Conservation (phyloP, 352 stramenopile genomes). For the Phytopythium montanum region DNA sequence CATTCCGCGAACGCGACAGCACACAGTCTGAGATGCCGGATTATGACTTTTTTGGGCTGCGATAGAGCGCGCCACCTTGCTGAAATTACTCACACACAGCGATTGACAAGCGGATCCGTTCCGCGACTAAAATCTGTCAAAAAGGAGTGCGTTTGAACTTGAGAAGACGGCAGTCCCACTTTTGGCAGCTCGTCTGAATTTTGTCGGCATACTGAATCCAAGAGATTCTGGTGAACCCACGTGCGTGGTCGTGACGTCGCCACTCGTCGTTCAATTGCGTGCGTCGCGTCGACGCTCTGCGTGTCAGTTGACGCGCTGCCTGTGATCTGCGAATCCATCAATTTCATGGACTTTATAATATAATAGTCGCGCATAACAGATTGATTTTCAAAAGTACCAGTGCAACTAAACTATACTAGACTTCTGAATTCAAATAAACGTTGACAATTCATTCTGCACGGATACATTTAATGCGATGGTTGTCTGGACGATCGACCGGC, state of each 20-base stretch:
- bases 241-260: not conserved
- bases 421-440: too few species aligned
- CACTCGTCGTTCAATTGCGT: not conserved
- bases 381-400: too few species aligned
- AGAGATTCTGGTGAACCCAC: not conserved
- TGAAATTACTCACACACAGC: not conserved
- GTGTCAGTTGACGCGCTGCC: too few species aligned
- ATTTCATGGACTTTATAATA: not conserved
- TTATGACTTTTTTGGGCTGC: not conserved
- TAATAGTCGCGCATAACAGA: too few species aligned
- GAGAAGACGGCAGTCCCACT: not conserved
- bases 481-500: too few species aligned
- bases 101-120: not conserved
- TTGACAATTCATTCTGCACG: too few species aligned
- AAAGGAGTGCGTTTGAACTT: too few species aligned
- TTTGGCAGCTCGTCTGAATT: not conserved
- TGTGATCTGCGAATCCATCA: not conserved
- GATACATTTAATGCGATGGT: too few species aligned
- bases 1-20: not conserved
- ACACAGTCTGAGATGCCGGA: not conserved
- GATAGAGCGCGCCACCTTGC: not conserved
- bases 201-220: not conserved
- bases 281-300: not conserved
- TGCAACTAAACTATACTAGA: too few species aligned
- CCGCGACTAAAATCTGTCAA: not conserved